Percentiles rank a stretch among this genome's conserved stretches.
Evolutionary conservation across 2,329 filamentous ascomycete genomes (phyloP).

Genomic region (Colletotrichum euphorbiae): DNA sequence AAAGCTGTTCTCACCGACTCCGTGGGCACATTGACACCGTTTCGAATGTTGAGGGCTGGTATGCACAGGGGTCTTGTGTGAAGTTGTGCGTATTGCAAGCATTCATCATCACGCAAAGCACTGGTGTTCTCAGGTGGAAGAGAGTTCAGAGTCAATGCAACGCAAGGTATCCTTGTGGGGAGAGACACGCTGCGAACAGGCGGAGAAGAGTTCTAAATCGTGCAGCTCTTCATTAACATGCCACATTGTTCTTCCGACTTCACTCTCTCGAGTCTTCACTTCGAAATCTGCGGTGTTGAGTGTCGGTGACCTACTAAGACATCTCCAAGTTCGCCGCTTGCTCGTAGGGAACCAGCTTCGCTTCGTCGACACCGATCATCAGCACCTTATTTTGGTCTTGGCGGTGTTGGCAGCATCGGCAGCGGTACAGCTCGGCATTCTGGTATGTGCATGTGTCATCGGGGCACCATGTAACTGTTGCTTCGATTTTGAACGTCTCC

Average conservation of each 20-base stretch:
- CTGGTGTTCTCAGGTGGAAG: too few relatives aligned
- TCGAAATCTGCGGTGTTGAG: too few relatives aligned
- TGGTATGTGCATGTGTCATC: neutral
- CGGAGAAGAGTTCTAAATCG: neutral
- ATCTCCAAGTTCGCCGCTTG: neutral
- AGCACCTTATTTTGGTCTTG: slow-evolving; percentile 1
- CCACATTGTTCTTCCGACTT: too few relatives aligned
- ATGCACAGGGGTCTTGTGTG: neutral
- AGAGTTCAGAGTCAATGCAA: too few relatives aligned
- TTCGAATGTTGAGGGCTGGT: slow-evolving; percentile 9
- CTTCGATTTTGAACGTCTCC: neutral
- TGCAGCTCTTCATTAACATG: too few relatives aligned
- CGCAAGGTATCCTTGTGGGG: too few relatives aligned
- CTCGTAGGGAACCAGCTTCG: neutral
- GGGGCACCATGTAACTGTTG: neutral
- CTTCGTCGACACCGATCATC: neutral
- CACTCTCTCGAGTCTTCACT: too few relatives aligned
- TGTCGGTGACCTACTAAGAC: neutral
- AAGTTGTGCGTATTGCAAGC: too few relatives aligned
- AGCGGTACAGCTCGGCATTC: slow-evolving; percentile 4
- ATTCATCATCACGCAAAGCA: too few relatives aligned
- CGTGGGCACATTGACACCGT: neutral
- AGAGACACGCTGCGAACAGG: neutral
- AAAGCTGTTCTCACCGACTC: slow-evolving; percentile 23
- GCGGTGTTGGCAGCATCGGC: slow-evolving; percentile 2